Conservation (phyloP, 805 yeast species). For the Saccharomycopsis sp. region DNA sequence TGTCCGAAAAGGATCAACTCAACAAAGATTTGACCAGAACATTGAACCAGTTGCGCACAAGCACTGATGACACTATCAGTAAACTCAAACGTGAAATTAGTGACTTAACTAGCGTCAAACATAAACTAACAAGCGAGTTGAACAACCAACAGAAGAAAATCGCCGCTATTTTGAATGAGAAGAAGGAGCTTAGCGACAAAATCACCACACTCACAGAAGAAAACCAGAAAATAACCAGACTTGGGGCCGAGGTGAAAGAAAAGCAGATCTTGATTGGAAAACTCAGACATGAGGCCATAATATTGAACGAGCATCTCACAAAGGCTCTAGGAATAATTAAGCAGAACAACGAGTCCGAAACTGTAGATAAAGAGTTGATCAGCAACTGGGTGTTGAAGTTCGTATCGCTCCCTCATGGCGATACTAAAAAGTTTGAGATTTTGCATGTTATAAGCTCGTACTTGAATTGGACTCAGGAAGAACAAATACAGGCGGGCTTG, state of each 20-base stretch:
- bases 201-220: slow-evolving; percentile 22
- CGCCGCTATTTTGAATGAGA: background rate
- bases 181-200: slow-evolving; percentile 24
- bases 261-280: slow-evolving; percentile 82
- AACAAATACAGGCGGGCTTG: slow-evolving; percentile 71
- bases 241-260: slow-evolving; percentile 52
- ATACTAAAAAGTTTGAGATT: slow-evolving; percentile 90
- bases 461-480: slow-evolving; percentile 82
- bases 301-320: slow-evolving; percentile 89
- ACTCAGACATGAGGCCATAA: slow-evolving; percentile 89
- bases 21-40: background rate
- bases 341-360: slow-evolving; percentile 64
- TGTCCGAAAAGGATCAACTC: slow-evolving; percentile 29
- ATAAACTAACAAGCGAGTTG: background rate
- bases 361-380: slow-evolving; percentile 82
- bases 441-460: slow-evolving; percentile 75
- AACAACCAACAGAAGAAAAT: background rate
- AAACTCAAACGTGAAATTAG: background rate
- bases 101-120: background rate
- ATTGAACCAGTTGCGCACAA: background rate
- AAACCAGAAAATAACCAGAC: slow-evolving; percentile 28
- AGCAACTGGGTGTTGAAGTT: slow-evolving; percentile 83
- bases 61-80: background rate
- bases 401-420: slow-evolving; percentile 83
- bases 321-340: slow-evolving; percentile 83